A percentile compares a stretch with the other conserved stretches of the same genome.
Evolutionary conservation across 768 basidiomycete species (phyloP).

Genomic region (Artomyces pyxidatus): DNA sequence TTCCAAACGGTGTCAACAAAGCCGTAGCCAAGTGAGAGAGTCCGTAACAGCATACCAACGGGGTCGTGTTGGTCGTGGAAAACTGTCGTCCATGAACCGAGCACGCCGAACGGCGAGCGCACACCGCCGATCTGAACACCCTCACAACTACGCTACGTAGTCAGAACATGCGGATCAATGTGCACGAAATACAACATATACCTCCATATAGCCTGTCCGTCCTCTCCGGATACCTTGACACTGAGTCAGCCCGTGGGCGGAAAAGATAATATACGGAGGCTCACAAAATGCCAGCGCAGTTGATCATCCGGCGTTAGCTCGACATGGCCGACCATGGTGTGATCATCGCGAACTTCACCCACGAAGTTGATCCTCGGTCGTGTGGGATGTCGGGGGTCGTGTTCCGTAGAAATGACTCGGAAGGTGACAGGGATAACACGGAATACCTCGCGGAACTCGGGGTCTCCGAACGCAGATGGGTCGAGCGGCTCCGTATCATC

Average conservation of each 20-base stretch:
- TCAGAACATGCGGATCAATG: not conserved
- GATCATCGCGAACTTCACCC: slow-evolving; percentile 41
- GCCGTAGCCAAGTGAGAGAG: not conserved
- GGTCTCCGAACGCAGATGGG: slow-evolving; percentile 39
- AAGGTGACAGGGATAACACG: slow-evolving; percentile 41
- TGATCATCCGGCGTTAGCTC: slow-evolving; percentile 49
- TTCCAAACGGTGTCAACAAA: not conserved
- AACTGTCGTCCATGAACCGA: slow-evolving; percentile 46
- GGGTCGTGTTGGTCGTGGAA: slow-evolving; percentile 40
- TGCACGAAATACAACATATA: not conserved
- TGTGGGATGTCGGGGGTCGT: slow-evolving; percentile 40
- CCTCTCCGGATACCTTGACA: slow-evolving; percentile 6
- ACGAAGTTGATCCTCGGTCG: slow-evolving; percentile 46
- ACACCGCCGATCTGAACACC: slow-evolving; percentile 55
- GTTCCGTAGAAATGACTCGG: slow-evolving; percentile 30
- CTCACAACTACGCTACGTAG: slow-evolving; percentile 35
- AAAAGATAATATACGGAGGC: slow-evolving; percentile 17
- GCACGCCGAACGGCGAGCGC: slow-evolving; percentile 48
- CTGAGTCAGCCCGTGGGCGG: not conserved
- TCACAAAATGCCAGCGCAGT: slow-evolving; percentile 57
- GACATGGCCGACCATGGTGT: slow-evolving; percentile 44
- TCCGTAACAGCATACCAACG: slow-evolving; percentile 28
- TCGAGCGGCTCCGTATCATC: slow-evolving; percentile 30
- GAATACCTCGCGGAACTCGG: slow-evolving; percentile 44
- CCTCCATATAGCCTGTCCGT: slow-evolving; percentile 24